Evolutionary conservation across 1,284 basidiomycete genomes (phyloP), one percentile per base, ranked within the genome.

Genomic region (Tremellales sp.): DNA sequence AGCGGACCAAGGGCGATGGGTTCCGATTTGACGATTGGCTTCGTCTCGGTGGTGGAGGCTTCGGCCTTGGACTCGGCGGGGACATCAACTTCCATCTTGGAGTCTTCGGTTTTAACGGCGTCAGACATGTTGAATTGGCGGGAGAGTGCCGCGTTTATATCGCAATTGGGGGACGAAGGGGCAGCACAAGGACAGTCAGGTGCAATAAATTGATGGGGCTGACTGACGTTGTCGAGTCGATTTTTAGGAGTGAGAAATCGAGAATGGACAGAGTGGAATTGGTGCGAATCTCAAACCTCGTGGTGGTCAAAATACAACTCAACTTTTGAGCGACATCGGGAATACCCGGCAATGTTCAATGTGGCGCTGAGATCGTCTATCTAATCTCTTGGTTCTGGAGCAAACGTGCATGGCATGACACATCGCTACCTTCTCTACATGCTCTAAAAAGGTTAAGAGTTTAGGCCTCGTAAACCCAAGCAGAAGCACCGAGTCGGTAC

Each of bases 381-480:
- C 10, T 10, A 31, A 31, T 10, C 29, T 31, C 29, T 16, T 10
- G 10, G 29, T 16, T 10, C 16, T 10, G 10, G 10, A 31, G 10
- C 16, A 10, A 31, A 10, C 34, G 22, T 36, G 38, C 28, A 27
- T 44, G 48, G 48, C 37, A 48, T 54, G 36, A 32, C 32, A 37
- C 52, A 45, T 45, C 38, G 8, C 38, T 43, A 13, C 34, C 34
- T 36, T 10, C 10, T 9, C 8, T 19, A 10, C 9, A 19, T 13
- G 9, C 14, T 19, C n/a, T 19, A 19, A 36, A 10, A 16, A 19
- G 22, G 18, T 36, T 16, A 16, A 10, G 10, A 36, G 10, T 26
- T 50, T 65, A 68, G 46, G 81, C 85, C 82, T 92, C 90, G 76
- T 86, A 90, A 72, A 92, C 79, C 86, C 87, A 87, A 57, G 76